Percentiles rank a stretch among this genome's conserved stretches.
Evolutionary conservation across 2,329 filamentous ascomycete genomes (phyloP).

Genomic region (Penicillium expansum): DNA sequence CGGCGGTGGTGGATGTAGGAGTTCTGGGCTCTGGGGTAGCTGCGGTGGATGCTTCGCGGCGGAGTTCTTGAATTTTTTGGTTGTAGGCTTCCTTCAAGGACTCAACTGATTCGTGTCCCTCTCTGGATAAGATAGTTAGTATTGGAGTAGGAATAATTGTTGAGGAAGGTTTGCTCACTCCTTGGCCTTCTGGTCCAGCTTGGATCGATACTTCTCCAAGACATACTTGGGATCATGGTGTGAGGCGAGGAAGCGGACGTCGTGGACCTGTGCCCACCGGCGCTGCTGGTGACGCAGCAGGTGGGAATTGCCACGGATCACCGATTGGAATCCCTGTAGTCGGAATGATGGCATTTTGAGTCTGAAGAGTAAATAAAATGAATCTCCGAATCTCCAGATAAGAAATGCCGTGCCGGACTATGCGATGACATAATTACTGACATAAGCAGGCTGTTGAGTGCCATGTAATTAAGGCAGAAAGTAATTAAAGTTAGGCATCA

Average conservation of each 20-base stretch:
- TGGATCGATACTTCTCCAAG: constrained; percentile 80
- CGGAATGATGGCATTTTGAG: constrained; percentile 51
- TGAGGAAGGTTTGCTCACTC: constrained; percentile 44
- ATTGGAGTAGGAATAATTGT: background rate
- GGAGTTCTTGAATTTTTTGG: constrained; percentile 73
- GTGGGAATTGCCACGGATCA: constrained; percentile 34
- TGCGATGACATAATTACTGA: constrained; percentile 9
- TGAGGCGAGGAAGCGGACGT: constrained; percentile 84
- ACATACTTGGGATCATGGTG: constrained; percentile 65
- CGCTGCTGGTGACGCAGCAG: constrained; percentile 55
- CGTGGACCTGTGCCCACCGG: constrained; percentile 87
- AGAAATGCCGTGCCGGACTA: constrained; percentile 1
- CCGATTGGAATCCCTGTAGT: constrained; percentile 50
- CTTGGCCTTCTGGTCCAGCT: constrained; percentile 78
- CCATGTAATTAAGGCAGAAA: background rate
- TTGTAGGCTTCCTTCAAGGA: constrained; percentile 75
- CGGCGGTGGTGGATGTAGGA: constrained; percentile 23
- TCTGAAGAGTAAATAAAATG: background rate
- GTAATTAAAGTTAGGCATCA: accelerated
- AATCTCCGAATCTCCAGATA: constrained; percentile 4
- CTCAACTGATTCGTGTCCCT: constrained; percentile 61
- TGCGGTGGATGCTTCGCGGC: constrained; percentile 62
- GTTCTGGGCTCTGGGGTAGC: constrained; percentile 46
- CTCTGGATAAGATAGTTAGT: constrained; percentile 53
- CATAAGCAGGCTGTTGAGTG: background rate